phyloP scores from a whole-genome alignment of 495 filamentous ascomycete species.

The Lasiosphaeria ovina region DNA sequence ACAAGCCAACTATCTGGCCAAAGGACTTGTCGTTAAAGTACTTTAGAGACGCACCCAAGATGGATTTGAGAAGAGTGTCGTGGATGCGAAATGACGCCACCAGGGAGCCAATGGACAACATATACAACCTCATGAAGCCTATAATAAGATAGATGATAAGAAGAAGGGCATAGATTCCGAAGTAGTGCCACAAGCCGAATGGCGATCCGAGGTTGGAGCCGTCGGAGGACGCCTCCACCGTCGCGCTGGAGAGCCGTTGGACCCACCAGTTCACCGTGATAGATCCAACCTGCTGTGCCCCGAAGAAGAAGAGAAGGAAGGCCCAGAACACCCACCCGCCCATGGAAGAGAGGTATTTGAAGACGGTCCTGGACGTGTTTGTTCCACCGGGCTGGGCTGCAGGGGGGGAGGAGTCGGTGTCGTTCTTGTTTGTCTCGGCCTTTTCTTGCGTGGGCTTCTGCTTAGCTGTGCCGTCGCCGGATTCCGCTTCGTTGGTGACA shows the following conservation, averaged over 20 bases:
- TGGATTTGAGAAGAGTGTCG: conserved; percentile 11
- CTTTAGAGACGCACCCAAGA: conserved; percentile 14
- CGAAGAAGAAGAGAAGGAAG: conserved; percentile 17
- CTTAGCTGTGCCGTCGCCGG: neutral
- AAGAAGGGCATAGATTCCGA: conserved; percentile 14
- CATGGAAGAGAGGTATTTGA: conserved; percentile 17
- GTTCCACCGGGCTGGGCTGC: conserved; percentile 6
- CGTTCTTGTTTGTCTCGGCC: conserved; percentile 2
- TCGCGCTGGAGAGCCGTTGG: conserved; percentile 15
- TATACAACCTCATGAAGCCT: conserved; percentile 19
- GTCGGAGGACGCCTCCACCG: conserved; percentile 11
- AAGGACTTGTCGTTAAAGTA: conserved; percentile 16
- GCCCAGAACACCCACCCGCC: conserved; percentile 15
- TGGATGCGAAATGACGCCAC: conserved; percentile 14
- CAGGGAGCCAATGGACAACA: conserved; percentile 14
- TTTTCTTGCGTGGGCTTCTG: conserved; percentile 10
- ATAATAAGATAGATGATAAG: conserved; percentile 11
- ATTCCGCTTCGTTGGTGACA: conserved; percentile 5
- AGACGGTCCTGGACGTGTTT: conserved; percentile 9
- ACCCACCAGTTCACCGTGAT: conserved; percentile 20
- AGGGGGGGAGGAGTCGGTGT: conserved; percentile 2
- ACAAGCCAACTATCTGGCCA: conserved; percentile 12
- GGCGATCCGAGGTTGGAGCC: neutral
- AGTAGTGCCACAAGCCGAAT: conserved; percentile 12
- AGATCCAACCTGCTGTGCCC: conserved; percentile 15